phyloP scores from a whole-genome alignment of 169 alveolate genomes.

The Plasmodium gonderi region DNA sequence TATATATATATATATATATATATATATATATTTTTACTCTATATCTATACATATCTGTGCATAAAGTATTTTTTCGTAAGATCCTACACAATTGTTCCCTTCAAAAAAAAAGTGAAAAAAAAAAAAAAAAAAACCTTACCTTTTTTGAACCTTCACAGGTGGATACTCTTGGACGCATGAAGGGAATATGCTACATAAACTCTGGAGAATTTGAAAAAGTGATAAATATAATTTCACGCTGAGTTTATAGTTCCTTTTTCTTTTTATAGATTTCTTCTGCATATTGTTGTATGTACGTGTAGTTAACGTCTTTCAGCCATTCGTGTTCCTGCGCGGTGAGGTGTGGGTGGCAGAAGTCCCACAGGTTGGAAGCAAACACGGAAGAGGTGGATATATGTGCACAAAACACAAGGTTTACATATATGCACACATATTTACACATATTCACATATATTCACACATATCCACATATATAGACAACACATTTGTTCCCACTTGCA shows the following conservation, averaged over 20 bases:
- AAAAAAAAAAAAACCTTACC: too few relatives aligned
- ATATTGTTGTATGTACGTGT: slow-evolving; percentile 5
- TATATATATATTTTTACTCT: background rate
- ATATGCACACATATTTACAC: background rate
- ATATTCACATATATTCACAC: background rate
- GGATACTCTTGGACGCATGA: slow-evolving; percentile 1
- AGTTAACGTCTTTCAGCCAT: slow-evolving; percentile 21
- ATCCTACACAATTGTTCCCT: too few relatives aligned
- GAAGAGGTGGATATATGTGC: background rate
- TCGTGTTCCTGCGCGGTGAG: slow-evolving; percentile 12
- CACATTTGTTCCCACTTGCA: background rate
- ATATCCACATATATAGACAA: background rate
- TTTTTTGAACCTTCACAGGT: slow-evolving; percentile 5
- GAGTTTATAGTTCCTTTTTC: slow-evolving; percentile 5
- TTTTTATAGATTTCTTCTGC: slow-evolving; percentile 32
- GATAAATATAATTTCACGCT: slow-evolving; percentile 16
- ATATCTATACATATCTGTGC: background rate
- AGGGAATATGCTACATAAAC: slow-evolving; percentile 28
- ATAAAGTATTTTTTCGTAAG: background rate
- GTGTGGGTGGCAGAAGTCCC: too few relatives aligned
- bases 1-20: background rate
- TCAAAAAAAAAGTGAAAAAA: too few relatives aligned
- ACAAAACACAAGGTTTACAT: background rate
- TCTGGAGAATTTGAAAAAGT: slow-evolving; percentile 12
- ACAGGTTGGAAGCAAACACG: background rate